phyloP scores from a whole-genome alignment of 768 basidiomycete genomes.

The Mycena capillaripes region DNA sequence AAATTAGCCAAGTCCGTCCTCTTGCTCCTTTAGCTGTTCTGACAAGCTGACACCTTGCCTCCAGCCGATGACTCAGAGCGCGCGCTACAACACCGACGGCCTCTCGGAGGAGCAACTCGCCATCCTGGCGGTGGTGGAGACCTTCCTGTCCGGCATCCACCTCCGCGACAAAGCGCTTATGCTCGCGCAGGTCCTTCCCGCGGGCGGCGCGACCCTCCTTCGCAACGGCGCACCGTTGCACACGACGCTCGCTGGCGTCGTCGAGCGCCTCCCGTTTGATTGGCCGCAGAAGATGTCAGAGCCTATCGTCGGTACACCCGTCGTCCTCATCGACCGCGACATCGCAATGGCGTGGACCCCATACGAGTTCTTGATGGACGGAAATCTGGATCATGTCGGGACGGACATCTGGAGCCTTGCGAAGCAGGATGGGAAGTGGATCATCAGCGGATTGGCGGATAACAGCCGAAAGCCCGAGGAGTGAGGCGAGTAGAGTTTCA shows the following conservation, averaged over 20 bases:
- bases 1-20: no score
- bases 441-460: slow-evolving; percentile 35
- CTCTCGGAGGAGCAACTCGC: slow-evolving; percentile 29
- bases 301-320: slow-evolving; percentile 16
- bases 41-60: no score
- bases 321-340: slow-evolving; percentile 28
- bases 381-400: slow-evolving; percentile 28
- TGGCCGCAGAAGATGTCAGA: slow-evolving; percentile 27
- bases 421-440: slow-evolving; percentile 33
- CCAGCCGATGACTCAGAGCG: no score
- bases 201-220: slow-evolving; percentile 33
- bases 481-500: no score
- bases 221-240: slow-evolving; percentile 29
- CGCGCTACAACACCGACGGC: slow-evolving; percentile 23
- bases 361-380: slow-evolving; percentile 34
- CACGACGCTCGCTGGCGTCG: slow-evolving; percentile 30
- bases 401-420: slow-evolving; percentile 34
- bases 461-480: slow-evolving; percentile 20
- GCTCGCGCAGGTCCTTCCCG: slow-evolving; percentile 28
- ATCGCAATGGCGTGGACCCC: slow-evolving; percentile 39
- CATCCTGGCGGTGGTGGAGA: slow-evolving; percentile 32
- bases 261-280: slow-evolving; percentile 36
- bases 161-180: slow-evolving; percentile 26
- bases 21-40: no score
- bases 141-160: slow-evolving; percentile 26